A percentile compares a stretch with the other conserved stretches of the same genome.
Conservation (phyloP, 345 rosid species). For the Reutealis trisperma region DNA sequence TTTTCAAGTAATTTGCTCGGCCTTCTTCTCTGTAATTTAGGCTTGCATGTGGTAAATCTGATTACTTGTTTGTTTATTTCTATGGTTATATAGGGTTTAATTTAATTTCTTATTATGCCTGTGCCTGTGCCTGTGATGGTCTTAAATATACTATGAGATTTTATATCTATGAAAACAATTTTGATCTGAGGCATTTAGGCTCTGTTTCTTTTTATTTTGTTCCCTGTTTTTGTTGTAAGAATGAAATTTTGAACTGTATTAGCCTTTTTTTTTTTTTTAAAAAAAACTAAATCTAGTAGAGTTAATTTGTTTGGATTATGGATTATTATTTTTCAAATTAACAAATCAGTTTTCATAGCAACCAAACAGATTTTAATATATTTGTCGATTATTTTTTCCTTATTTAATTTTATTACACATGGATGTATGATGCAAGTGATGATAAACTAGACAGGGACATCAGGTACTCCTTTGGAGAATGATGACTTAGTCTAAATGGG, state of each 20-base stretch:
- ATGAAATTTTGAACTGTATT: neutral
- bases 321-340: too few relatives aligned
- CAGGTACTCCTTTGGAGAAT: slow-evolving; percentile 47
- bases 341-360: too few relatives aligned
- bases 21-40: neutral
- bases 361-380: neutral
- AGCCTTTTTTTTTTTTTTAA: neutral
- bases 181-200: slow-evolving; percentile 41
- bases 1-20: too few relatives aligned
- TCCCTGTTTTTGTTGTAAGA: neutral
- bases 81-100: neutral
- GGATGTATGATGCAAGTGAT: slow-evolving; percentile 44
- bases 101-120: neutral
- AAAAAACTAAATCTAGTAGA: neutral
- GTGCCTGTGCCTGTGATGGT: slow-evolving; percentile 49
- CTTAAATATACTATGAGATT: slow-evolving; percentile 64
- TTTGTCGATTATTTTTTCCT: neutral
- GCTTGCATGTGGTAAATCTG: neutral
- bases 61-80: too few relatives aligned
- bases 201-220: neutral
- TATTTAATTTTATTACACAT: neutral
- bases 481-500: slow-evolving; percentile 47
- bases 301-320: too few relatives aligned
- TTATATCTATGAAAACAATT: slow-evolving; percentile 28
- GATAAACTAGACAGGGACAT: slow-evolving; percentile 89